Percentiles rank a stretch among this genome's conserved stretches.
phyloP scores from a whole-genome alignment of 1,284 basidiomycete genomes.

The Cronartium quercuum region DNA sequence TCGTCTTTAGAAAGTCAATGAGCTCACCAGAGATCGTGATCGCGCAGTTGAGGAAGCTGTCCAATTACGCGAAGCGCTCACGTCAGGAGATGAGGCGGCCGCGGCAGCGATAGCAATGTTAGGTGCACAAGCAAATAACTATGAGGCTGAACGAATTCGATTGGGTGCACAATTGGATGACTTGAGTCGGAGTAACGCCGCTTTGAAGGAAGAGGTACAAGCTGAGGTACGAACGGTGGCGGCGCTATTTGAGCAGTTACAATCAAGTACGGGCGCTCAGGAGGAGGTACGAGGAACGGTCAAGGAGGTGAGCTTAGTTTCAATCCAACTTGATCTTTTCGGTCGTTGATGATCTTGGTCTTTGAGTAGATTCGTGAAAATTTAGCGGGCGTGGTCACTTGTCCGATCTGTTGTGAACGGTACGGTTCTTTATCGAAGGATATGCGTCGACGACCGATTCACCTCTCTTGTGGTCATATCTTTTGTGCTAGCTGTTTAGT shows the following conservation, averaged over 20 bases:
- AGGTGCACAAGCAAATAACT: constrained; percentile 1
- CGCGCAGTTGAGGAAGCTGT: not conserved
- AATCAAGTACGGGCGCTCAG: not conserved
- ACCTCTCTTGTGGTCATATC: constrained; percentile 35
- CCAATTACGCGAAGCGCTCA: not conserved
- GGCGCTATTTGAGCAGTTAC: constrained; percentile 15
- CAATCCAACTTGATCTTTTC: not conserved
- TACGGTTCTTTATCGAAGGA: constrained; percentile 25
- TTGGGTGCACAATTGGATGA: constrained; percentile 3
- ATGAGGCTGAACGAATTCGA: not conserved
- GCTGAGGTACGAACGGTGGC: constrained; percentile 17
- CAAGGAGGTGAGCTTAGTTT: constrained; percentile 10
- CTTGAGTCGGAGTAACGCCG: not conserved
- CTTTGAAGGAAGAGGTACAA: constrained; percentile 11
- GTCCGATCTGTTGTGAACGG: constrained; percentile 32
- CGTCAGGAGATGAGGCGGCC: not conserved
- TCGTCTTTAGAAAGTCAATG: constrained; percentile 15
- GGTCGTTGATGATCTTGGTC: not conserved
- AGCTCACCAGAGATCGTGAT: constrained; percentile 18
- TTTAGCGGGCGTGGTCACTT: constrained; percentile 20
- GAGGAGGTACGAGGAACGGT: not conserved
- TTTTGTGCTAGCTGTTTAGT: constrained; percentile 31
- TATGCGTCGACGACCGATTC: constrained; percentile 17
- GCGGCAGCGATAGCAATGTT: not conserved
- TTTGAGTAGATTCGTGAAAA: constrained; percentile 23